Base-by-base conservation (phyloP, 164 flowering plant species). In the Vitis rotundifolia region DNA sequence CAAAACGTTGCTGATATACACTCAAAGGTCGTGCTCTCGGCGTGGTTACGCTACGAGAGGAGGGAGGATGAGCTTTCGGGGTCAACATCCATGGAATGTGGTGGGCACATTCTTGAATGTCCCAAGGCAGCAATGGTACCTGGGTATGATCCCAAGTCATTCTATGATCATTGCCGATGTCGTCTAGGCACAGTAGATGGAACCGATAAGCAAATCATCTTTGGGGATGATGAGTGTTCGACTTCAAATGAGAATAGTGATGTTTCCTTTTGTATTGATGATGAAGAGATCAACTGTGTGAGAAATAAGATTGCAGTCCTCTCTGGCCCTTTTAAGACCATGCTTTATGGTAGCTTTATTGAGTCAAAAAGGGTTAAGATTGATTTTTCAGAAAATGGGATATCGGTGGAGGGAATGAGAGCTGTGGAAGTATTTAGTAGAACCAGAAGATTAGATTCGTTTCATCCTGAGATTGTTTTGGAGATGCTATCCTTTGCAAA, bases 21-120 rank as follows among this genome's bases (percentile, higher is more conserved):
- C 73, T 74, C 84, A 0, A 91, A 93, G 85, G 83, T 91, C 47
- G 91, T 93, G 18, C 71, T 88, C 1, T 80, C 97, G 0, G 87
- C 96, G 19, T 91, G 97, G 96, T 77, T 93, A 66, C 76, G 89
- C 72, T 93, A 69, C 49, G 97, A 90, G 85, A 82, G 94, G 79
- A 82, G 96, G 29, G 97, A 88, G 68, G 89, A 91, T 75, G 97
- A 90, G 75, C 82, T 91, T 52, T 78, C 59, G 31, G 86, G 89
- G 1, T 69, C 69, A 2, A 65, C 73, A 4, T 54, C 88, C 2
- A 70, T 82, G 82, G 81, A 71, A 13, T 87, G 93, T 51, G 50
- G 76, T 28, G 88, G 89, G 4, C 77, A 73, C 11, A 59, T 68
- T 29, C 60, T 81, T 48, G 91, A 89, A 70, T 89, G 93, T 67